Conservation (phyloP, 2,329 filamentous ascomycete species). For the Dissoconium aciculare region DNA sequence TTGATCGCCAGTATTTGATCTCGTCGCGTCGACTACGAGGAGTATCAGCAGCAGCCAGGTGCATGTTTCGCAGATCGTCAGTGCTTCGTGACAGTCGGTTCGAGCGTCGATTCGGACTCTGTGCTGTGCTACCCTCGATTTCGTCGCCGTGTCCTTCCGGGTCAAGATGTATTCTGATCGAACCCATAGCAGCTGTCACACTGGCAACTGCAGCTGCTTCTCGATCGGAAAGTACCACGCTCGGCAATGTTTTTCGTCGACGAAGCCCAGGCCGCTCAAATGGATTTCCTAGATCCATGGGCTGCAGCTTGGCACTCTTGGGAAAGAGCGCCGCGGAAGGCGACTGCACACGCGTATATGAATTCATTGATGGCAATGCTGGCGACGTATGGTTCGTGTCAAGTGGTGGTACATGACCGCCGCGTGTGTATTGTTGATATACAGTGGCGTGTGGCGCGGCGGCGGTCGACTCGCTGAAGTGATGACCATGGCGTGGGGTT, state of each 20-base stretch:
- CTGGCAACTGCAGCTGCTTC: conserved; percentile 13
- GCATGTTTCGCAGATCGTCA: conserved; percentile 16
- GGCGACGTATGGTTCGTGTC: conserved; percentile 5
- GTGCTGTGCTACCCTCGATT: conserved; percentile 7
- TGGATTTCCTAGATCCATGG: conserved; percentile 22
- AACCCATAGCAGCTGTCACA: conserved; percentile 4
- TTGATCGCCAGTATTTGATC: conserved; percentile 24
- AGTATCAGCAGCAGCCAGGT: conserved; percentile 4
- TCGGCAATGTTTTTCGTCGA: conserved; percentile 22
- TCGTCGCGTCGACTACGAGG: conserved; percentile 22
- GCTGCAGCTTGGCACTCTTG: conserved; percentile 23
- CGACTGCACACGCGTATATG: conserved; percentile 9
- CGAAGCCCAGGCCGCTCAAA: conserved; percentile 17
- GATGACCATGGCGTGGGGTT: conserved; percentile 19
- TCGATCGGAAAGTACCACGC: conserved; percentile 15
- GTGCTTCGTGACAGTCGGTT: conserved; percentile 24
- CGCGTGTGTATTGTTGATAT: conserved; percentile 6
- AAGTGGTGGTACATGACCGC: conserved; percentile 6
- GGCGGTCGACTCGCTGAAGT: conserved; percentile 18
- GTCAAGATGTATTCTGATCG: background rate
- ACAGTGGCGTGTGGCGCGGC: conserved; percentile 11
- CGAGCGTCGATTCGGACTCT: conserved; percentile 11
- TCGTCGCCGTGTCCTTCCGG: background rate
- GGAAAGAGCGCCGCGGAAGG: conserved; percentile 26
- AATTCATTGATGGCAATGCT: conserved; percentile 2